These are phyloP conservation scores for Sporothrix luriei DNA, from an alignment of 2,329 filamentous ascomycete species.

Conservation along the genomic window DNA sequence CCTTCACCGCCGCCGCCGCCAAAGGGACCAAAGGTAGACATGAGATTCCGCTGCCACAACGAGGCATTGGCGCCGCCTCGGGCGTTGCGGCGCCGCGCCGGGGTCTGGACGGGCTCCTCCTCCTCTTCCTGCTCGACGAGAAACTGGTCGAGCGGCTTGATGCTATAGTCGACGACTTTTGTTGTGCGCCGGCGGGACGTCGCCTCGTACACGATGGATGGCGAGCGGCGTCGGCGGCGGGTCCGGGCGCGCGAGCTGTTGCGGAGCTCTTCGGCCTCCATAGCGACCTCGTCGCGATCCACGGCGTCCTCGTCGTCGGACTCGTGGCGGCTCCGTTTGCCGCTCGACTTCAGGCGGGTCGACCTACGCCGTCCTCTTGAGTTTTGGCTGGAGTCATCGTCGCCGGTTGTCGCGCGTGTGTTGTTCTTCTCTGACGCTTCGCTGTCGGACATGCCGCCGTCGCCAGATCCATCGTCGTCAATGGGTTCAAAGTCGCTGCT, in stretches of 20 bases:
- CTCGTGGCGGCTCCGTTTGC: constrained; percentile 52
- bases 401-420: constrained; percentile 43
- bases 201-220: constrained; percentile 63
- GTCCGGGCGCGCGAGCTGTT: constrained; percentile 55
- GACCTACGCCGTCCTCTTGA: constrained; percentile 53
- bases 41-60: constrained; percentile 76
- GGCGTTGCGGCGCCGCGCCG: constrained; percentile 67
- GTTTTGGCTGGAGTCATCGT: constrained; percentile 52
- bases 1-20: constrained; percentile 77
- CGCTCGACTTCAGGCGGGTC: constrained; percentile 45
- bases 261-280: constrained; percentile 65
- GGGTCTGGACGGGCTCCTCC: constrained; percentile 67
- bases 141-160: constrained; percentile 73
- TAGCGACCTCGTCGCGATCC: constrained; percentile 65
- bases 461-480: constrained; percentile 61
- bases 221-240: constrained; percentile 56
- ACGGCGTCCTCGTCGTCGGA: constrained; percentile 63
- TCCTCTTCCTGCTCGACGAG: constrained; percentile 77
- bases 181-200: constrained; percentile 56
- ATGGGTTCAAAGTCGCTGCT: constrained; percentile 64
- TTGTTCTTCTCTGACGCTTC: constrained; percentile 37
- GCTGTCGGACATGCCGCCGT: constrained; percentile 51
- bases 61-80: constrained; percentile 59
- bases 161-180: constrained; percentile 80
- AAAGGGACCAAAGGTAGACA: constrained; percentile 90